Evolutionary conservation across 2,329 filamentous ascomycete species (phyloP).

Genomic region (Aspergillus sp.): DNA sequence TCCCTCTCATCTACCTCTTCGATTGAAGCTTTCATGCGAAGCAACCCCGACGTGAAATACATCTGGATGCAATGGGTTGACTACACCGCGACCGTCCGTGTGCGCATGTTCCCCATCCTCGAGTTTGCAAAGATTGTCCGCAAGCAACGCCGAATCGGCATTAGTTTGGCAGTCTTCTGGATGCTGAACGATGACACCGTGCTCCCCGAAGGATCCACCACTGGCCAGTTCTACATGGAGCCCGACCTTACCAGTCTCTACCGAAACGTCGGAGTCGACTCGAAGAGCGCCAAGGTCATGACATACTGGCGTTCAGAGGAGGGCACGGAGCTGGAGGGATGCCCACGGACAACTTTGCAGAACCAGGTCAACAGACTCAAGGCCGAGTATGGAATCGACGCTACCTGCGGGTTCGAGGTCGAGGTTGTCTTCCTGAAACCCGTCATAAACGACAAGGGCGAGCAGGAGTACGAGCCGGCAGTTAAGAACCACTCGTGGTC

Average conservation of each 20-base stretch:
- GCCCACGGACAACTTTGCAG: slow-evolving; percentile 62
- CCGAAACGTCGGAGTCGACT: slow-evolving; percentile 51
- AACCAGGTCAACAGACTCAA: slow-evolving; percentile 50
- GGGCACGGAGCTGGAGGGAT: slow-evolving; percentile 50
- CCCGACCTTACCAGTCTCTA: slow-evolving; percentile 63
- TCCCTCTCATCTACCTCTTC: slow-evolving; percentile 12
- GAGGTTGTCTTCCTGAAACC: slow-evolving; percentile 68
- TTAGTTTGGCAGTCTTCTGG: slow-evolving; percentile 61
- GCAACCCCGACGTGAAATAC: slow-evolving; percentile 55
- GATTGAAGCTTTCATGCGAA: slow-evolving; percentile 45
- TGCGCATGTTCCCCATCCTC: slow-evolving; percentile 63
- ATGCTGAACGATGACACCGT: slow-evolving; percentile 63
- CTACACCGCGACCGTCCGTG: slow-evolving; percentile 64
- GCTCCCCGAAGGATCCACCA: slow-evolving; percentile 49
- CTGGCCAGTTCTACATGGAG: slow-evolving; percentile 62
- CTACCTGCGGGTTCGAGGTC: slow-evolving; percentile 74
- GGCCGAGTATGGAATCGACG: slow-evolving; percentile 48
- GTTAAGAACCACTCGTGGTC: slow-evolving; percentile 68
- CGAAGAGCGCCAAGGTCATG: slow-evolving; percentile 60
- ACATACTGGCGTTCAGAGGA: slow-evolving; percentile 60
- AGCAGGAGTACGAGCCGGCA: slow-evolving; percentile 41
- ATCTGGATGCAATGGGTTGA: slow-evolving; percentile 74
- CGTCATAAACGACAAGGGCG: slow-evolving; percentile 21
- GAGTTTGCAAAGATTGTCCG: slow-evolving; percentile 48
- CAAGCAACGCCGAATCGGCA: slow-evolving; percentile 49